These are phyloP conservation scores for Linnemannia exigua DNA, from an alignment of 192 early-diverging fungal genomes.

Conservation along the genomic window DNA sequence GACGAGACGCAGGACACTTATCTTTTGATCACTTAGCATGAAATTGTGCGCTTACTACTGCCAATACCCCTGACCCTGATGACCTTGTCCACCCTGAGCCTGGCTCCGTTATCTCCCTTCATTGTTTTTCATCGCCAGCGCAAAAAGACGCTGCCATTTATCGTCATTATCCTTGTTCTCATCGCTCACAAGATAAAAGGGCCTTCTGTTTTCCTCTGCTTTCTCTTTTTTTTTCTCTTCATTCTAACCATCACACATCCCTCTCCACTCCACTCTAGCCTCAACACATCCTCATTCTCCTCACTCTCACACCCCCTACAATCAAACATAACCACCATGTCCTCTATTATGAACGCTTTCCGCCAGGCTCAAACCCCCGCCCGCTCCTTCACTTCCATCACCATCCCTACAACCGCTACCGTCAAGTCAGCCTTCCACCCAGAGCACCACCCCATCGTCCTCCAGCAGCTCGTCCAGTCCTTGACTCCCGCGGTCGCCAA, in stretches of 20 bases:
- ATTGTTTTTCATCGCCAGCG: background rate
- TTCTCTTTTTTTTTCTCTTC: background rate
- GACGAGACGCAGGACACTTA: too few species aligned
- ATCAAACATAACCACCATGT: conserved; percentile 17
- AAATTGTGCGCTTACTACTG: background rate
- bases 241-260: background rate
- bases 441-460: conserved; percentile 47
- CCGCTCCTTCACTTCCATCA: conserved; percentile 41
- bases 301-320: background rate
- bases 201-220: background rate
- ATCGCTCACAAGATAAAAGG: background rate
- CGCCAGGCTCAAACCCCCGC: conserved; percentile 37
- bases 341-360: conserved; percentile 49
- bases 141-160: background rate
- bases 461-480: conserved; percentile 50
- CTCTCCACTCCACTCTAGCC: too few species aligned
- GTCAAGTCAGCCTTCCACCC: conserved; percentile 48
- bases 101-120: background rate
- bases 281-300: background rate
- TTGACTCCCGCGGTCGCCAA: conserved; percentile 12
- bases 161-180: background rate
- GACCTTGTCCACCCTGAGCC: background rate
- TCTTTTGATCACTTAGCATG: too few species aligned
- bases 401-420: conserved; percentile 22
- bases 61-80: background rate